Evolutionary conservation across 1,139 yeast species (phyloP), one percentile per base, ranked within the genome.

Genomic region (Hyphopichia fennica): DNA sequence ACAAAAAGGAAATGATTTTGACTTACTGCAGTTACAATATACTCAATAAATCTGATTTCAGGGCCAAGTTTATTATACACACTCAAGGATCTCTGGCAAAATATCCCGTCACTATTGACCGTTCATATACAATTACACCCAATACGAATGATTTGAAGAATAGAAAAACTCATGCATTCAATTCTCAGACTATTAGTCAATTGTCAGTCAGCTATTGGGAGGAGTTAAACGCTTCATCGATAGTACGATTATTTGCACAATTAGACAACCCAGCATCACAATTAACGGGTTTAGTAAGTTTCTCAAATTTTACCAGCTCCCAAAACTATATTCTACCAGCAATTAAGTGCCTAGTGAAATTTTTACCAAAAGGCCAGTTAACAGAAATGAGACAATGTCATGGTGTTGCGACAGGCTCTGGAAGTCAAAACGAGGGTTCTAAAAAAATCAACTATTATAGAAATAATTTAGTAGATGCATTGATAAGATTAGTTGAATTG

Each of bases 21-120:
- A 75, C 79, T 0, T 77, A 67, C 47, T 78, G 82, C 48, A 50
- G 70, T 7, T 79, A 74, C 54, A 79, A 79, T 49, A 57, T 75
- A 28, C 78, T 79, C 52, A 58, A 63, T 37, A 72, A 64, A 46
- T 69, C 76, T 17, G 84, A 79, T 51, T 60, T 79, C 41, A 69
- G 66, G 54, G 75, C 64, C 11, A 60, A 66, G 35, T 65, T 54
- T 43, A 60, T 69, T 17, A 51, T 71, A 6, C 56, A 58, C 13
- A 56, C 61, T 4, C 50, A 48, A 14, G 58, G 61, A 3, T 41
- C 56, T 9, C 49, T 52, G 20, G 59, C 55, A 38, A 52, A 48
- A 37, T 47, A 49, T 2, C 52, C 57, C 3, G 49, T 66, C 7
- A 52, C 51, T 40, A 57, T 69, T 19, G 73, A 68, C 43, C 58